Evolutionary conservation across 306 rosid genomes (phyloP).

Genomic region (Fragaria nilgerrensis): DNA sequence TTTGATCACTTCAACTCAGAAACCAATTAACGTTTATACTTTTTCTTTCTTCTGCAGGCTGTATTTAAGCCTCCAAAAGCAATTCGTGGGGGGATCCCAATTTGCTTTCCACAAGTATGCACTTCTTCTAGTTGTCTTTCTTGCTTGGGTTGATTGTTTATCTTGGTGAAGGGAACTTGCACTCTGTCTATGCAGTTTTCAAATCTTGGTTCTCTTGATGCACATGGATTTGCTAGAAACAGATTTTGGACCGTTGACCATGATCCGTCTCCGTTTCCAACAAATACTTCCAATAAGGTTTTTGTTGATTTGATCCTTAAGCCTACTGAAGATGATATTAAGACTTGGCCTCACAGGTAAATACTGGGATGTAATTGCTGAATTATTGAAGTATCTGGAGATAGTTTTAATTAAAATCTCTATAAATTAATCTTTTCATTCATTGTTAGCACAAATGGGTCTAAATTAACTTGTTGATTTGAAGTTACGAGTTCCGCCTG

Average conservation of each 20-base stretch:
- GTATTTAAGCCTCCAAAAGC: conserved; percentile 75
- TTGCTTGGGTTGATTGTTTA: conserved; percentile 29
- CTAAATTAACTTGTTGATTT: conserved; percentile 16
- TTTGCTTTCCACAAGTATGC: conserved; percentile 97
- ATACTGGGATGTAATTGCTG: conserved; percentile 2
- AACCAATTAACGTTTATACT: neutral
- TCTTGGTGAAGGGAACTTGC: conserved; percentile 27
- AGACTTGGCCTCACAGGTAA: conserved; percentile 86
- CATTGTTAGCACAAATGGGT: neutral
- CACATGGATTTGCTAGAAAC: conserved; percentile 89
- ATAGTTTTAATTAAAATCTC: neutral
- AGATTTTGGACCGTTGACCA: conserved; percentile 64
- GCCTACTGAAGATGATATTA: conserved; percentile 77
- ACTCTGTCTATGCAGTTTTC: conserved; percentile 60
- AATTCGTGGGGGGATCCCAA: conserved; percentile 96
- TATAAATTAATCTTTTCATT: neutral
- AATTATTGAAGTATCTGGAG: neutral
- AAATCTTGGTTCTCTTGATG: conserved; percentile 61
- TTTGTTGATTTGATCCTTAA: conserved; percentile 83
- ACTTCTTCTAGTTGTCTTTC: conserved; percentile 21
- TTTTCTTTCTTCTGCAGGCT: conserved; percentile 62
- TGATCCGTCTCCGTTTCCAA: conserved; percentile 70
- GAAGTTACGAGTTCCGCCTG: conserved; percentile 83
- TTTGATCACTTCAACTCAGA: neutral
- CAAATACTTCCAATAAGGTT: conserved; percentile 52